Evolutionary conservation across 1,139 yeast species (phyloP).

Genomic region (Yamadazyma sp.): DNA sequence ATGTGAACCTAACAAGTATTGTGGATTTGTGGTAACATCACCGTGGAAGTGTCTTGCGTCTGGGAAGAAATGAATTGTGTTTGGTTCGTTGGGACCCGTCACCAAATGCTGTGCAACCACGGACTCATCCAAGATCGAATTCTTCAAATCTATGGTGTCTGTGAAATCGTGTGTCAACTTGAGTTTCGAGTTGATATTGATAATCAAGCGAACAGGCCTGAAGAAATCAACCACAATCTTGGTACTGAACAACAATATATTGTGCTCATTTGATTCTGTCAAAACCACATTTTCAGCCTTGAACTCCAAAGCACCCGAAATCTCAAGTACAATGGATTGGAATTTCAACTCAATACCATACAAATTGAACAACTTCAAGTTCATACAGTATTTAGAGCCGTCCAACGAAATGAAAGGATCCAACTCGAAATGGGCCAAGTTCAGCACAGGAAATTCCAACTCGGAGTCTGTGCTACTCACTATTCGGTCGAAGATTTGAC

Average conservation of each 20-base stretch:
- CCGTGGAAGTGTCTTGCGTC: conserved; percentile 8
- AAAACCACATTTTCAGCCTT: conserved; percentile 5
- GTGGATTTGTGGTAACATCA: conserved; percentile 6
- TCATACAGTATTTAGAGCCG: conserved; percentile 25
- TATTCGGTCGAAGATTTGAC: conserved; percentile 9
- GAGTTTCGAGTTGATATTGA: conserved; percentile 23
- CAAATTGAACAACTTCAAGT: conserved; percentile 23
- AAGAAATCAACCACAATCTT: conserved; percentile 27
- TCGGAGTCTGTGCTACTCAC: conserved; percentile 18
- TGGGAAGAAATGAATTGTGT: conserved; percentile 13
- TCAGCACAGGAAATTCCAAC: conserved; percentile 29
- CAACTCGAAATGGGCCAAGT: conserved; percentile 29
- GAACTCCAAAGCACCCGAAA: conserved; percentile 18
- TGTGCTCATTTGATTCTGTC: conserved; percentile 10
- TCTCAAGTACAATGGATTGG: conserved; percentile 19
- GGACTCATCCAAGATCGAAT: conserved; percentile 15
- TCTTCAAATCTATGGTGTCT: conserved; percentile 1
- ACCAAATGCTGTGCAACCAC: conserved; percentile 6
- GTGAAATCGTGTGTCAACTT: conserved; percentile 11
- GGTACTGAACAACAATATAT: conserved; percentile 22
- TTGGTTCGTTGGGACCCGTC: conserved; percentile 1
- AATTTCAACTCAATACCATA: conserved; percentile 28
- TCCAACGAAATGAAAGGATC: conserved; percentile 28
- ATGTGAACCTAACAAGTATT: conserved; percentile 12
- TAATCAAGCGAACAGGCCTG: conserved; percentile 19